phyloP scores from a whole-genome alignment of 2,329 filamentous ascomycete species.

The Paracoccidioides lutzii region DNA sequence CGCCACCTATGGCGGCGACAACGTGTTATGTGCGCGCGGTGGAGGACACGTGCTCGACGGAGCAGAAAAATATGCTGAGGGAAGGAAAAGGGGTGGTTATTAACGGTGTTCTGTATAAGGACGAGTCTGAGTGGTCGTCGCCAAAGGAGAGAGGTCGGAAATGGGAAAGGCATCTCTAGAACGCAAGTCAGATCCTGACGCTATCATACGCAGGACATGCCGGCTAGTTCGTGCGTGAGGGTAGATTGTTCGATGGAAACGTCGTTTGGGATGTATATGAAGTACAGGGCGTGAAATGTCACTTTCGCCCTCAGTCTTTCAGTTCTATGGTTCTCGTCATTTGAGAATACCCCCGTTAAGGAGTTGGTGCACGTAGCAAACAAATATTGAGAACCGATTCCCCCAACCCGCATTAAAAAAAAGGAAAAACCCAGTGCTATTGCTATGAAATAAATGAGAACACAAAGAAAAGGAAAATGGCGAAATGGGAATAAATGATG shows the following conservation, averaged over 20 bases:
- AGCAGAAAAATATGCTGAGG: slow-evolving; percentile 37
- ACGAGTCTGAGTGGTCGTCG: slow-evolving; percentile 22
- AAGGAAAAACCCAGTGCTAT: not conserved
- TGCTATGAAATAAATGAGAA: not conserved
- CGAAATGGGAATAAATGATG: not conserved
- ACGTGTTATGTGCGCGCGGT: slow-evolving; percentile 51
- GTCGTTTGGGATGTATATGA: no score
- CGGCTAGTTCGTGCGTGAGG: no score
- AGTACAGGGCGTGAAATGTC: no score
- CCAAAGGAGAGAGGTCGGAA: not conserved
- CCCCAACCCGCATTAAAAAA: no score
- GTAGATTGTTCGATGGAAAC: no score
- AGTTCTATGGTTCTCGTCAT: no score
- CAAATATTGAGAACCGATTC: no score
- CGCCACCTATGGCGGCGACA: slow-evolving; percentile 36
- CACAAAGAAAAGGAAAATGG: not conserved
- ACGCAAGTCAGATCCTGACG: not conserved
- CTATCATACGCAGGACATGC: no score
- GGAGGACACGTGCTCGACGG: slow-evolving; percentile 39
- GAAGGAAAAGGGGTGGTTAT: slow-evolving; percentile 43
- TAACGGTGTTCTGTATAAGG: slow-evolving; percentile 45
- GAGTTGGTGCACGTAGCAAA: no score
- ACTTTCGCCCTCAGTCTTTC: no score
- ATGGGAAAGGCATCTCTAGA: not conserved
- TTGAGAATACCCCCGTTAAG: no score